Evolutionary conservation across 225 moss, liverwort and hornwort species (phyloP), one percentile per base, ranked within the genome.

Genomic region (Lunularia cruciata): DNA sequence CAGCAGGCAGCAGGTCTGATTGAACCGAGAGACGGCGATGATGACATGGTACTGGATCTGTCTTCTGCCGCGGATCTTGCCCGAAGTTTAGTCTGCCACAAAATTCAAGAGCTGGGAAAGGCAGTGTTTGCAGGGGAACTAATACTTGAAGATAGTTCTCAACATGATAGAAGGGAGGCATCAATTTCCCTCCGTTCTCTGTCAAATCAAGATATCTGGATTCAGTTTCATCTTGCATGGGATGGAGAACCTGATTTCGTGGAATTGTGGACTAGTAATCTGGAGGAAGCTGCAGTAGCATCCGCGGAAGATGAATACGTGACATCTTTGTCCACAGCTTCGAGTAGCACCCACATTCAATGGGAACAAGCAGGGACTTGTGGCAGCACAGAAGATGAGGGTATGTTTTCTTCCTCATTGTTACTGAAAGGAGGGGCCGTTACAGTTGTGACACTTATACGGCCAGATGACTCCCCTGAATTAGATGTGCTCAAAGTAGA

Each of bases 141-240:
- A 69, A 76, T 81, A 76, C 79, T 94, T 56, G 84, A 89, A 74
- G 93, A 91, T 79, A 73, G 70, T 75, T 46, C 59, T 39, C 77
- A 84, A 75, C 85, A 83, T 46, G 88, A 89, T 46, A 86, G 56
- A 72, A 86, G 91, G 81, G 89, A 90, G 58, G 83, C 83, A 64
- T 87, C 88, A 23, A 90, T 88, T 81, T 63, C 84, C 60, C 74
- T 94, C 49, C 85, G 85, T 75, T 87, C 88, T 65, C 58, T 85
- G 45, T 83, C 85, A 73, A 26, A 65, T 31, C 78, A 87, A 30
- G 93, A 94, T 69, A 79, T 86, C 59, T 84, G 78, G 83, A 86
- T 94, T 70, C 61, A 52, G 63, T 89, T 94, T 57, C 63, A 78
- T 64, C 86, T 94, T 32, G 79, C 85, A 58, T 89, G 90, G 93